phyloP scores from a whole-genome alignment of 2,329 filamentous ascomycete genomes.

The Fusarium temperatum region DNA sequence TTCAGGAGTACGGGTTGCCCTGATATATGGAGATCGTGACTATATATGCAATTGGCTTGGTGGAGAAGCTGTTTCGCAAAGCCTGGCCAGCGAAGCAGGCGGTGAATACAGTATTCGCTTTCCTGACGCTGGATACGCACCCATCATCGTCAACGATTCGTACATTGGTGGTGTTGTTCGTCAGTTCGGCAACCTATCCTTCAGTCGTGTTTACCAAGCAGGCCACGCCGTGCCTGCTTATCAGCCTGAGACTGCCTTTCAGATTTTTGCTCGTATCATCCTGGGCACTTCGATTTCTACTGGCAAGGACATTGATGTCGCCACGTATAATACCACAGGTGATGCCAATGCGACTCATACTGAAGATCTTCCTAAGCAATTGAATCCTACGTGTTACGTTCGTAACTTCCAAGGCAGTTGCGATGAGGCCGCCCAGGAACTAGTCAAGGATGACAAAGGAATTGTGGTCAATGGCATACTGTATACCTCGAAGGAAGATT shows the following conservation, averaged over 20 bases:
- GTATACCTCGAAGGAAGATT: conserved; percentile 54
- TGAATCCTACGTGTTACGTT: conserved; percentile 68
- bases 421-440: conserved; percentile 58
- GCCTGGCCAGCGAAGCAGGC: conserved; percentile 61
- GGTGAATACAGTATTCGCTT: conserved; percentile 64
- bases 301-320: conserved; percentile 61
- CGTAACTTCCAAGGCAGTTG: conserved; percentile 61
- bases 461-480: conserved; percentile 69
- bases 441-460: conserved; percentile 60
- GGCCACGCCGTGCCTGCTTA: conserved; percentile 71
- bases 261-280: conserved; percentile 69
- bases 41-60: conserved; percentile 75
- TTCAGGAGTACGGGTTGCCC: conserved; percentile 71
- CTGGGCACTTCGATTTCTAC: conserved; percentile 63
- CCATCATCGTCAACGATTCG: conserved; percentile 72
- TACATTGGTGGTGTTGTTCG: conserved; percentile 78
- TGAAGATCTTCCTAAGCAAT: conserved; percentile 59
- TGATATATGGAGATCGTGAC: conserved; percentile 75
- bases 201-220: conserved; percentile 72
- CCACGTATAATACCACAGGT: conserved; percentile 65
- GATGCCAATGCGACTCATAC: conserved; percentile 65
- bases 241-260: conserved; percentile 68
- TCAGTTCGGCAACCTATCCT: conserved; percentile 79
- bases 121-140: conserved; percentile 73
- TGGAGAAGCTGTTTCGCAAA: conserved; percentile 76